phyloP scores from a whole-genome alignment of 208 protist species.

The Leptomonas seymouri region DNA sequence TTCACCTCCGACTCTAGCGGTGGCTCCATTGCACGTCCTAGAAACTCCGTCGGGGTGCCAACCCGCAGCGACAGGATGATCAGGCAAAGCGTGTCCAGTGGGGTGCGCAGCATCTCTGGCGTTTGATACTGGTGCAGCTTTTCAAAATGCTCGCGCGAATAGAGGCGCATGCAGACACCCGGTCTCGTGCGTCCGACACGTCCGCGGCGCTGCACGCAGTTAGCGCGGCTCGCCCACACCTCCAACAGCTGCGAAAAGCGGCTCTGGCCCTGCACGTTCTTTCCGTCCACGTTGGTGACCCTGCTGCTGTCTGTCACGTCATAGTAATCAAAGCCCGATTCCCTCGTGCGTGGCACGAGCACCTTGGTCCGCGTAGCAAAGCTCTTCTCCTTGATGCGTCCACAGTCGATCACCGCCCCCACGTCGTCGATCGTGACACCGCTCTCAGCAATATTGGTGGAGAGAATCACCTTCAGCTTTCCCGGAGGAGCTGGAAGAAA shows the following conservation, averaged over 20 bases:
- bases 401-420: constrained; percentile 97
- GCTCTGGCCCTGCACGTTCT: constrained; percentile 3
- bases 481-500: constrained; percentile 95
- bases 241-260: constrained; percentile 65
- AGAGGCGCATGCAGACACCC: constrained; percentile 95
- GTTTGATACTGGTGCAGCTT: constrained; percentile 86
- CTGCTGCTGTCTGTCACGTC: neutral
- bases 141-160: constrained; percentile 83
- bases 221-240: constrained; percentile 86
- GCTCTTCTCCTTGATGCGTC: constrained; percentile 95
- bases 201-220: constrained; percentile 94
- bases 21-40: constrained; percentile 82
- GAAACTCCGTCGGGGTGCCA: constrained; percentile 64
- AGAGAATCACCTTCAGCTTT: constrained; percentile 97
- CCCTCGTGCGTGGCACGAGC: constrained; percentile 32
- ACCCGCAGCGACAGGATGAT: constrained; percentile 69
- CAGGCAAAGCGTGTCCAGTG: constrained; percentile 94
- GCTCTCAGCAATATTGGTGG: constrained; percentile 99
- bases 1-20: constrained; percentile 59
- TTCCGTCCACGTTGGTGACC: neutral
- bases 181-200: constrained; percentile 93
- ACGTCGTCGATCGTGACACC: constrained; percentile 99
- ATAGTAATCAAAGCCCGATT: constrained; percentile 43
- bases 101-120: constrained; percentile 95
- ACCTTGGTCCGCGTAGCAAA: constrained; percentile 75